These are phyloP conservation scores for Acarospora socialis DNA, from an alignment of 2,329 filamentous ascomycete species.

Conservation along the genomic window DNA sequence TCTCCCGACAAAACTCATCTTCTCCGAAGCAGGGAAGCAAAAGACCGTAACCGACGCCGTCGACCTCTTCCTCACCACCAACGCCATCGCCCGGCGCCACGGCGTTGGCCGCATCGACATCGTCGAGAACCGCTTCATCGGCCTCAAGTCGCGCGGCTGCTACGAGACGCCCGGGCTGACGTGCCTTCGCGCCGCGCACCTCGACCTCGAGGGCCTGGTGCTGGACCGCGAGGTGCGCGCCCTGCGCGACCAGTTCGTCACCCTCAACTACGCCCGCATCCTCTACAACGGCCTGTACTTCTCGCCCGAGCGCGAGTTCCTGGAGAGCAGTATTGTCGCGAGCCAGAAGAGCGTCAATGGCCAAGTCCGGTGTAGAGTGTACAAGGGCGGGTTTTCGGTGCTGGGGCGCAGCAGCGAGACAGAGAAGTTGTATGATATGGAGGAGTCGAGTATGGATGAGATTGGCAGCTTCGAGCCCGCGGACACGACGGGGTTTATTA, in stretches of 20 bases:
- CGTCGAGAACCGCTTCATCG: conserved; percentile 68
- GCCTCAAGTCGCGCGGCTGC: conserved; percentile 67
- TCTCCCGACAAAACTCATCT: conserved; percentile 13
- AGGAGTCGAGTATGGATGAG: conserved; percentile 56
- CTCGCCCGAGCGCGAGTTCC: conserved; percentile 56
- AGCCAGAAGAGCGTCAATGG: conserved; percentile 49
- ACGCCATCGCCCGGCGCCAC: conserved; percentile 55
- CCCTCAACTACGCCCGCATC: conserved; percentile 45
- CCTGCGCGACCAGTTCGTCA: conserved; percentile 57
- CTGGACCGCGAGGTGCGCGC: conserved; percentile 54
- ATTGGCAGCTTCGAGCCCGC: conserved; percentile 52
- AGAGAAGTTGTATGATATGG: conserved; percentile 55
- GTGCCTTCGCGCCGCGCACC: conserved; percentile 41
- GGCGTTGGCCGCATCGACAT: conserved; percentile 74
- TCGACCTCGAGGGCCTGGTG: conserved; percentile 52
- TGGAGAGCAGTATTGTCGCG: conserved; percentile 49
- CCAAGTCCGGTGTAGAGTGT: conserved; percentile 46
- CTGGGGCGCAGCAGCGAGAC: conserved; percentile 47
- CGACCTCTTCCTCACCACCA: conserved; percentile 57
- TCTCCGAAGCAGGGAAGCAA: conserved; percentile 8
- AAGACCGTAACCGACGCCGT: conserved; percentile 46
- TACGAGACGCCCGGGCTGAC: conserved; percentile 55
- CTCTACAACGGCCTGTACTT: conserved; percentile 49
- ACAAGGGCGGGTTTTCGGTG: conserved; percentile 52
- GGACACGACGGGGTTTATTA: conserved; percentile 42